Evolutionary conservation across 1,284 basidiomycete genomes (phyloP), one percentile per base, ranked within the genome.

Genomic region (Peniophora sp.): DNA sequence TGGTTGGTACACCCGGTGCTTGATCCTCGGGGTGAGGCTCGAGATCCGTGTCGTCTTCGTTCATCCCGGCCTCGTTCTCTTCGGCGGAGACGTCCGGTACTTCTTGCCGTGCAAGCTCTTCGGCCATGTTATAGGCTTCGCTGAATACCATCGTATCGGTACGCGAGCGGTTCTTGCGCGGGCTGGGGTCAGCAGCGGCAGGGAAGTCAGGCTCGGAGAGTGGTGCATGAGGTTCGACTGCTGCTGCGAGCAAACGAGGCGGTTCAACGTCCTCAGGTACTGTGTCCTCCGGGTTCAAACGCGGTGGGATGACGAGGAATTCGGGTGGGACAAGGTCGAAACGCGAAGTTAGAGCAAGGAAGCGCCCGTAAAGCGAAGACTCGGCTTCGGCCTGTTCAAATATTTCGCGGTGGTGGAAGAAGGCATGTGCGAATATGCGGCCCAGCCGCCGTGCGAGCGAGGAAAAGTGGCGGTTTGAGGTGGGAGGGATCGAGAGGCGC

Each of bases 351-450:
- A 98, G 79, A 2, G 84, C 84, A 49, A 90, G 78, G 72, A 98
- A 98, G 55, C 95, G 86, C 25, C 88, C 85, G 62, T 97, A 97
- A 1, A 98, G 75, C 0, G 88, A 89, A 3, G 89, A 93, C 65
- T 97, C 92, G 2, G 85, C 89, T 67, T 96, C 92, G 43, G 89
- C 89, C 60, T 89, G 85, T 58, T 92, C 85, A 61, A 95, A 97
- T 0, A 85, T 81, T 61, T 96, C 94, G 52, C 89, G 85, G 67
- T 98, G 92, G 64, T 92, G 90, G 70, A 88, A 93, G 71, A 92
- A 96, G 1, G 94, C 92, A 66, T 99, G 96, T 0, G 91, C 91
- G 64, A 99, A 98, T 60, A 97, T 94, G 46, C 96, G 83, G 5
- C 93, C 93, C 2, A 98, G 80, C 10, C 96, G 83, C 0, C 93